Conservation (phyloP, 1,139 yeast genomes). For the Hyphopichia burtonii region DNA sequence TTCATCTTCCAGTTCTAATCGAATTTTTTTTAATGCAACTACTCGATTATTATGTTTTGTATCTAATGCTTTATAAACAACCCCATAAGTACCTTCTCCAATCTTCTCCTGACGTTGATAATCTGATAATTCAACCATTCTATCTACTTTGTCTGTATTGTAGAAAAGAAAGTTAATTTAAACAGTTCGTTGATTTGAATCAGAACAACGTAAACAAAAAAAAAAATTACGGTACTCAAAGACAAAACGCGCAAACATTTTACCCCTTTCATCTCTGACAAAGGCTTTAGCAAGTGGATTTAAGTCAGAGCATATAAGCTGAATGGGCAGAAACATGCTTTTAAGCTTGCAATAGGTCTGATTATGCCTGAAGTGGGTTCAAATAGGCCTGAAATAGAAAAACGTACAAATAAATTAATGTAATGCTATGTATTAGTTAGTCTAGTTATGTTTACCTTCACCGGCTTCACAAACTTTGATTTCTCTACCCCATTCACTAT, state of each 20-base stretch:
- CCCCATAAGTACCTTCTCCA: conserved; percentile 99
- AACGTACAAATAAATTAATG: too few relatives aligned
- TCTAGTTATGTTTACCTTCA: conserved; percentile 18
- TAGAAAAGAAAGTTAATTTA: not conserved
- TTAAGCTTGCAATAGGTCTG: too few relatives aligned
- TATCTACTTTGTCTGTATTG: conserved; percentile 3
- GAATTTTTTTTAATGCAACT: conserved; percentile 91
- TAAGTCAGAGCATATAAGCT: too few relatives aligned
- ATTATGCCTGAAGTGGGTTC: too few relatives aligned
- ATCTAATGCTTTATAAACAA: conserved; percentile 94
- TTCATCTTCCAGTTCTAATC: conserved; percentile 96
- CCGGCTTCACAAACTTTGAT: conserved; percentile 77
- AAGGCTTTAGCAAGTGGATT: too few relatives aligned
- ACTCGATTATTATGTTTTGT: conserved; percentile 84
- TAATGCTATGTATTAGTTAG: too few relatives aligned
- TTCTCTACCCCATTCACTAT: conserved; percentile 95
- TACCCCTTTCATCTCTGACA: not conserved
- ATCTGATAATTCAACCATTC: conserved; percentile 83
- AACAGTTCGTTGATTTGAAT: not conserved
- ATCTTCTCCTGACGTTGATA: conserved; percentile 93
- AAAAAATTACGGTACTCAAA: not conserved
- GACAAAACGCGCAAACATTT: not conserved
- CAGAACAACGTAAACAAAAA: not conserved
- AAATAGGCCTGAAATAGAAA: too few relatives aligned
- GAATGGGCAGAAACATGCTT: too few relatives aligned